Evolutionary conservation across 2,329 filamentous ascomycete genomes (phyloP).

Genomic region (Talaromyces sp.): DNA sequence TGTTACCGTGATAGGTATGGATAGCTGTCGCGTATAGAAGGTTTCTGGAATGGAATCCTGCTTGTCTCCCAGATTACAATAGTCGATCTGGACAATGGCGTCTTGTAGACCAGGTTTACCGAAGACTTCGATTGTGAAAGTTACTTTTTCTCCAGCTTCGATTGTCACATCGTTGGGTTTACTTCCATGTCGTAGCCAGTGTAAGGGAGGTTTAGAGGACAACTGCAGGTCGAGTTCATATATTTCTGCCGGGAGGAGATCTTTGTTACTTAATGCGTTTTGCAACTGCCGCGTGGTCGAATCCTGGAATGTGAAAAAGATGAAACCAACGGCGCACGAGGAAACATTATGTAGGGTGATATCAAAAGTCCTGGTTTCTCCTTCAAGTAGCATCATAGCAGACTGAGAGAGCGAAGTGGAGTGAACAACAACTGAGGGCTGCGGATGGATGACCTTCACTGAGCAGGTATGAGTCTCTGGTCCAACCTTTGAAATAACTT

Average conservation of each 20-base stretch:
- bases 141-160: constrained; percentile 63
- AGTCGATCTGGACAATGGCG: constrained; percentile 80
- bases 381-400: constrained; percentile 88
- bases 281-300: constrained; percentile 78
- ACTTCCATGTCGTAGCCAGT: constrained; percentile 52
- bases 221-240: constrained; percentile 84
- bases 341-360: constrained; percentile 80
- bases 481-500: constrained; percentile 34
- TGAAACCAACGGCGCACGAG: constrained; percentile 72
- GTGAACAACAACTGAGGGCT: constrained; percentile 74
- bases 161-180: constrained; percentile 60
- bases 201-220: constrained; percentile 66
- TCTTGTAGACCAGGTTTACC: constrained; percentile 82
- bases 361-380: constrained; percentile 74
- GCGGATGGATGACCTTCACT: constrained; percentile 73
- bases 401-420: constrained; percentile 77
- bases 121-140: constrained; percentile 79
- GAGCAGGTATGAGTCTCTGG: constrained; percentile 42
- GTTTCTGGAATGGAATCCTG: constrained; percentile 66
- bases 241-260: constrained; percentile 73
- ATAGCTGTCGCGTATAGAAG: constrained; percentile 82
- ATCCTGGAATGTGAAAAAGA: constrained; percentile 86
- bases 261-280: constrained; percentile 70
- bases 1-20: constrained; percentile 77
- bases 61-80: constrained; percentile 72